Conservation (phyloP, 106 monocot species). For the Dactylorhiza incarnata region DNA sequence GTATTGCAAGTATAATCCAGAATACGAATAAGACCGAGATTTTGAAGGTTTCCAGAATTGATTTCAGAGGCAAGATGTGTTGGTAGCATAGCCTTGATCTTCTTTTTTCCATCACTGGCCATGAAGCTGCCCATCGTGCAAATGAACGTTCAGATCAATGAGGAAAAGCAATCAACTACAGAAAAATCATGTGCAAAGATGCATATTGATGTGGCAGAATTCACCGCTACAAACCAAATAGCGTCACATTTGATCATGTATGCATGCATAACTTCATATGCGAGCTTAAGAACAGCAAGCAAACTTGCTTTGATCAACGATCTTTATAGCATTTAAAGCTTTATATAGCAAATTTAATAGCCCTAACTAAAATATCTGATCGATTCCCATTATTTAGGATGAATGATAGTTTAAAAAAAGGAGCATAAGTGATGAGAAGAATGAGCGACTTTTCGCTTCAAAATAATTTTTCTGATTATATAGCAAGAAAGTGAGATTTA, state of each 20-base stretch:
- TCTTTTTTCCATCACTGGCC: slow-evolving; percentile 83
- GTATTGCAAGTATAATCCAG: slow-evolving; percentile 88
- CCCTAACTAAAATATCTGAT: neutral
- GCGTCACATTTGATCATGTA: neutral
- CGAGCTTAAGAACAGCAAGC: neutral
- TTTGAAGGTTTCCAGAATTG: slow-evolving; percentile 74
- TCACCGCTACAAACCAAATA: too few relatives aligned
- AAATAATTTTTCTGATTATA: neutral
- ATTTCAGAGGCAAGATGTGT: slow-evolving; percentile 56
- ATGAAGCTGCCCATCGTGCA: slow-evolving; percentile 50
- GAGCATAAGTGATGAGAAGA: neutral
- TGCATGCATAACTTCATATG: neutral
- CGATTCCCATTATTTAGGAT: neutral
- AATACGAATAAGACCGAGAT: slow-evolving; percentile 71
- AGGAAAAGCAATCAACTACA: neutral
- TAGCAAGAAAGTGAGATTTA: neutral
- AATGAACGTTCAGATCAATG: neutral
- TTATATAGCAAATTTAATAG: neutral
- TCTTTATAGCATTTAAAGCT: neutral
- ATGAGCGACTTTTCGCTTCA: neutral
- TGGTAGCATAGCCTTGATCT: slow-evolving; percentile 87
- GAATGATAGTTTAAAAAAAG: neutral
- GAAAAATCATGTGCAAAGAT: neutral
- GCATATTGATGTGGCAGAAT: too few relatives aligned
- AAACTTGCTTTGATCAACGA: neutral